A percentile compares a stretch with the other conserved stretches of the same genome.
Evolutionary conservation across 2,329 filamentous ascomycete species (phyloP).

Genomic region (Ceratocystis variospora): DNA sequence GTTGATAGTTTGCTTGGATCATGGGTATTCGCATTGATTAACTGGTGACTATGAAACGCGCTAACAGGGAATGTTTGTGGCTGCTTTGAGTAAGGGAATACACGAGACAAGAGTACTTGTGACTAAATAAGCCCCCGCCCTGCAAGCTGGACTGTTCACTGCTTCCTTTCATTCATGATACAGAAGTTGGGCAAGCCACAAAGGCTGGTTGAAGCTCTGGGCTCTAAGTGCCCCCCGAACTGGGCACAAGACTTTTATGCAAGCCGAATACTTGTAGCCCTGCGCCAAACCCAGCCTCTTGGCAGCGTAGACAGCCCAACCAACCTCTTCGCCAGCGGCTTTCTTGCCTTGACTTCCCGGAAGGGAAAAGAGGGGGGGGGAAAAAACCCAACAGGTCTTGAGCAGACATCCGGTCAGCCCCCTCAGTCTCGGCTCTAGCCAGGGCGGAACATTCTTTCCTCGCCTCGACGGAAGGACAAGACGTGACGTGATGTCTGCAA

Average conservation of each 20-base stretch:
- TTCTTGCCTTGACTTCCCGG: neutral
- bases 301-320: too few species aligned
- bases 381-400: neutral
- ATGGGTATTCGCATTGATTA: conserved; percentile 5
- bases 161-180: neutral
- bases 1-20: neutral
- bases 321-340: too few species aligned
- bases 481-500: neutral
- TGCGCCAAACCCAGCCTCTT: too few species aligned
- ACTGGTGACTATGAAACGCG: neutral
- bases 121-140: neutral
- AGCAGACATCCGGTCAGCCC: neutral
- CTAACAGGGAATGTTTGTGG: neutral
- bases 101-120: neutral
- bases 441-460: neutral
- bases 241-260: too few species aligned
- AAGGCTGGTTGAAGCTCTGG: too few species aligned
- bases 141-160: too few species aligned
- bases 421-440: neutral
- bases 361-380: neutral
- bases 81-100: neutral
- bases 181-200: neutral
- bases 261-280: too few species aligned
- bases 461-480: neutral
- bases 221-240: too few species aligned